Percentiles rank a stretch among this genome's conserved stretches.
These are phyloP conservation scores for Acmispon strigosus DNA, from an alignment of 306 rosid species.

Conservation along the genomic window DNA sequence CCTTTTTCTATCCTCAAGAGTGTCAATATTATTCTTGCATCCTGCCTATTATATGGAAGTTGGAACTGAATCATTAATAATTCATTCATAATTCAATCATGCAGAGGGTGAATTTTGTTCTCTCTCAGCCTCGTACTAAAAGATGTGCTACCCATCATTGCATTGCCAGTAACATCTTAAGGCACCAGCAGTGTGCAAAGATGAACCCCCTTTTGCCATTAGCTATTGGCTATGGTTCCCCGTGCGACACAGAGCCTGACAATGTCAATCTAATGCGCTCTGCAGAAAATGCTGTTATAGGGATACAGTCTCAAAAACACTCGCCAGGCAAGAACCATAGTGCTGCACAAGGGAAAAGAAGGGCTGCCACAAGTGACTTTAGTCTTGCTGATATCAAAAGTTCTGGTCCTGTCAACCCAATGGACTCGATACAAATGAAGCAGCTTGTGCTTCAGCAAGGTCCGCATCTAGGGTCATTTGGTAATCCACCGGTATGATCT, in stretches of 20 bases:
- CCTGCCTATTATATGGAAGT: not conserved
- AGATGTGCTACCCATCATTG: constrained; percentile 47
- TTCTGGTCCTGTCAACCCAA: constrained; percentile 9
- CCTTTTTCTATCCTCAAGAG: not conserved
- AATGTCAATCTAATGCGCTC: constrained; percentile 10
- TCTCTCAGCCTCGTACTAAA: constrained; percentile 30
- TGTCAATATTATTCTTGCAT: not conserved
- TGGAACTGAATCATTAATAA: not conserved
- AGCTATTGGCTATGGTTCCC: constrained; percentile 23
- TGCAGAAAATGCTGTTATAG: constrained; percentile 17
- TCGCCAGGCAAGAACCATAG: constrained; percentile 7
- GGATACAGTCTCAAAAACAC: constrained; percentile 23
- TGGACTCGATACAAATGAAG: constrained; percentile 21
- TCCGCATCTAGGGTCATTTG: constrained; percentile 21
- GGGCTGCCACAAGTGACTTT: constrained; percentile 2
- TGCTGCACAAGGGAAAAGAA: constrained; percentile 10
- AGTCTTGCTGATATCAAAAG: constrained; percentile 14
- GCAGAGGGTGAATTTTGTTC: constrained; percentile 30
- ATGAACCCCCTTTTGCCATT: constrained; percentile 21
- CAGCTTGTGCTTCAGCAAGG: constrained; percentile 23
- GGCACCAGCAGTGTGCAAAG: constrained; percentile 38
- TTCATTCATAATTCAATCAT: not conserved
- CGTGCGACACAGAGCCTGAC: constrained; percentile 17
- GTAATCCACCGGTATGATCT: constrained; percentile 33
- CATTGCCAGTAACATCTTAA: constrained; percentile 47